Conservation (phyloP, 2,329 filamentous ascomycete species). For the Iodosphaeria phyllophila region DNA sequence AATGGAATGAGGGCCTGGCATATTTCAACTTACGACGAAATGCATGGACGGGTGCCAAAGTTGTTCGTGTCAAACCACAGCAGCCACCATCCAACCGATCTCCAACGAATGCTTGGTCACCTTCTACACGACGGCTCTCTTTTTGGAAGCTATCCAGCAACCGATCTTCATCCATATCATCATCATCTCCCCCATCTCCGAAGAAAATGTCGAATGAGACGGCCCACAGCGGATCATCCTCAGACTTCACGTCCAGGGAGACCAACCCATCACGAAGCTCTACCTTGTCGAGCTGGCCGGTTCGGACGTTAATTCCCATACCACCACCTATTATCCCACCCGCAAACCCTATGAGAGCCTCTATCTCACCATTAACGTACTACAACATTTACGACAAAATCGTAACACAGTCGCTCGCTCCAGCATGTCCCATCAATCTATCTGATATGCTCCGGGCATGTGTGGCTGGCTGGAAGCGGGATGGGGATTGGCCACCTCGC, state of each 20-base stretch:
- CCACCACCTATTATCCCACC: constrained; percentile 54
- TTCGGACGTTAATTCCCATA: constrained; percentile 50
- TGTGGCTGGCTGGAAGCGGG: constrained; percentile 80
- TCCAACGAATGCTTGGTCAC: no score
- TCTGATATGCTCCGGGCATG: constrained; percentile 62
- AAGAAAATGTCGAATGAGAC: constrained; percentile 12
- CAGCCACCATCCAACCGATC: constrained; percentile 10
- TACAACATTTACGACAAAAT: constrained; percentile 79
- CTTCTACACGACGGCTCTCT: constrained; percentile 29
- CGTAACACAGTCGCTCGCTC: constrained; percentile 60
- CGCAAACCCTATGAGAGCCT: constrained; percentile 57
- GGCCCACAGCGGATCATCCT: constrained; percentile 21
- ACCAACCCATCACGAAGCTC: constrained; percentile 11
- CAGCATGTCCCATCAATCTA: constrained; percentile 76
- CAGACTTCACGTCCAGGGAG: constrained; percentile 20
- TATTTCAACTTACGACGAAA: constrained; percentile 63
- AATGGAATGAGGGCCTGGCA: constrained; percentile 68
- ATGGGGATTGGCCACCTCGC: constrained; percentile 80
- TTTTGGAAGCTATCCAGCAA: constrained; percentile 25
- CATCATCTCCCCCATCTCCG: constrained; percentile 6
- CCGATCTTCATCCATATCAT: constrained; percentile 20
- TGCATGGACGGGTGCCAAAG: constrained; percentile 67
- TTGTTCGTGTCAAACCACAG: constrained; percentile 28
- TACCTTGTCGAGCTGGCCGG: constrained; percentile 24
- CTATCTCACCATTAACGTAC: constrained; percentile 58